Conservation (phyloP, 208 protist species). For the Leishmania arabica region DNA sequence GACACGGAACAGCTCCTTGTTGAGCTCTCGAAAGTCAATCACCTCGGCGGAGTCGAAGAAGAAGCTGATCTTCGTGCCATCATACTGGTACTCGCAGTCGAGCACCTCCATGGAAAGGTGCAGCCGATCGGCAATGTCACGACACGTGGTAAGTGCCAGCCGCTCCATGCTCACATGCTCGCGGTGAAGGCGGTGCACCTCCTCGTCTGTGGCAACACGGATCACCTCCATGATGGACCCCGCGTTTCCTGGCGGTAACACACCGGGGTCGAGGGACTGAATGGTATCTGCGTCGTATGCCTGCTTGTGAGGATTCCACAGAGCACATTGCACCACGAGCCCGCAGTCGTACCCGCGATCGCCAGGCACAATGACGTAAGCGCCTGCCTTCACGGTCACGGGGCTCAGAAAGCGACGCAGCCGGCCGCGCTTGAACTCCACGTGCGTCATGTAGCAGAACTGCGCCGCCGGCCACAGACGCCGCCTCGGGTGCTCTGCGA, state of each 20-base stretch:
- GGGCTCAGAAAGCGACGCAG: slow-evolving; percentile 47
- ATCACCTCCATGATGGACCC: slow-evolving; percentile 46
- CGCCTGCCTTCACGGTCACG: slow-evolving; percentile 29
- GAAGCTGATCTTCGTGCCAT: slow-evolving; percentile 91
- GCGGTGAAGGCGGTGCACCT: slow-evolving; percentile 58
- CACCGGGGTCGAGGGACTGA: slow-evolving; percentile 14
- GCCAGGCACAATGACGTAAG: slow-evolving; percentile 83
- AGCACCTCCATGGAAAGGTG: slow-evolving; percentile 74
- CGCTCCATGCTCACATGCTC: slow-evolving; percentile 71
- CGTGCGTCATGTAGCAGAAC: slow-evolving; percentile 58
- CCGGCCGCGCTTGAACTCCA: slow-evolving; percentile 86
- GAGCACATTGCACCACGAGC: slow-evolving; percentile 63
- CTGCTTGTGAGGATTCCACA: slow-evolving; percentile 39
- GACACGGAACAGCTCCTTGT: slow-evolving; percentile 77
- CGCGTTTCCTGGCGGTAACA: slow-evolving; percentile 31
- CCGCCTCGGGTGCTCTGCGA: neutral
- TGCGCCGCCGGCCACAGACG: slow-evolving; percentile 32
- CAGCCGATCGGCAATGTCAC: slow-evolving; percentile 46
- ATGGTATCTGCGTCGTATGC: slow-evolving; percentile 20
- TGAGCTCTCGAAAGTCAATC: slow-evolving; percentile 83
- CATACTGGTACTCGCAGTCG: slow-evolving; percentile 91
- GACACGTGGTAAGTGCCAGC: slow-evolving; percentile 68
- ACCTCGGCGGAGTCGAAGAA: slow-evolving; percentile 69
- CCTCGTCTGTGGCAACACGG: slow-evolving; percentile 64
- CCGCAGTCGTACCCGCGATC: slow-evolving; percentile 84